Evolutionary conservation across 257 asterid species (phyloP).

Genomic region (Penstemon davidsonii): DNA sequence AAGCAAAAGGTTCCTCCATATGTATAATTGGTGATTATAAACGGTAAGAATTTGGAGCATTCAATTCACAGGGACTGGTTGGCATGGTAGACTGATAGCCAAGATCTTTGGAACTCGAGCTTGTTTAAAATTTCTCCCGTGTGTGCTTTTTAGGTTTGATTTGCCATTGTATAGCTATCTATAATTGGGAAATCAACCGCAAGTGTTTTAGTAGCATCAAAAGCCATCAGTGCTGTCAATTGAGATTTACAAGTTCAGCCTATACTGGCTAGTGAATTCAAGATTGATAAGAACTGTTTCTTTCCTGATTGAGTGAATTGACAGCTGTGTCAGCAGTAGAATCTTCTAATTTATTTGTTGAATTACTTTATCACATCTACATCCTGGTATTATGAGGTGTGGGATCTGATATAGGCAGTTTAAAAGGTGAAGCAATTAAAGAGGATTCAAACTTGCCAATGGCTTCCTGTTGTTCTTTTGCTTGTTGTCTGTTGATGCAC

Average conservation of each 20-base stretch:
- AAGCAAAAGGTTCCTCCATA: slow-evolving; percentile 10
- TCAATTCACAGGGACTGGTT: not conserved
- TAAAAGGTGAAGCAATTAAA: slow-evolving; percentile 9
- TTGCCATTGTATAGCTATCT: slow-evolving; percentile 21
- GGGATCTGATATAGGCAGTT: not conserved
- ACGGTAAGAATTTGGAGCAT: not conserved
- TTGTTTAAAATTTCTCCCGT: slow-evolving; percentile 1
- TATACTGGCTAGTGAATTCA: not conserved
- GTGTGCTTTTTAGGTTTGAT: slow-evolving; percentile 13
- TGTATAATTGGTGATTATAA: slow-evolving; percentile 3
- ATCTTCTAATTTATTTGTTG: not conserved
- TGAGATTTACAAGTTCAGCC: slow-evolving; percentile 12
- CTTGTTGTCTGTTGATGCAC: slow-evolving; percentile 11
- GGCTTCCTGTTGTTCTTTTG: slow-evolving; percentile 14
- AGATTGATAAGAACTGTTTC: not conserved
- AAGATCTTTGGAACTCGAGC: slow-evolving; percentile 8
- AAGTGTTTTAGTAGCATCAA: slow-evolving; percentile 12
- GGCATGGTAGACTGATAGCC: not conserved
- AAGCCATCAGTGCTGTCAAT: slow-evolving; percentile 5
- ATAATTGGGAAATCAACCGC: not conserved
- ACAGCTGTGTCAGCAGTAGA: slow-evolving; percentile 3
- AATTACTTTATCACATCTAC: not conserved
- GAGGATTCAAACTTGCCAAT: not conserved
- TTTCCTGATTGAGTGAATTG: slow-evolving; percentile 15
- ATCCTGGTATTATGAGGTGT: slow-evolving; percentile 20